A percentile compares a stretch with the other conserved stretches of the same genome.
phyloP scores from a whole-genome alignment of 768 basidiomycete genomes.

The Mycena galericulata region DNA sequence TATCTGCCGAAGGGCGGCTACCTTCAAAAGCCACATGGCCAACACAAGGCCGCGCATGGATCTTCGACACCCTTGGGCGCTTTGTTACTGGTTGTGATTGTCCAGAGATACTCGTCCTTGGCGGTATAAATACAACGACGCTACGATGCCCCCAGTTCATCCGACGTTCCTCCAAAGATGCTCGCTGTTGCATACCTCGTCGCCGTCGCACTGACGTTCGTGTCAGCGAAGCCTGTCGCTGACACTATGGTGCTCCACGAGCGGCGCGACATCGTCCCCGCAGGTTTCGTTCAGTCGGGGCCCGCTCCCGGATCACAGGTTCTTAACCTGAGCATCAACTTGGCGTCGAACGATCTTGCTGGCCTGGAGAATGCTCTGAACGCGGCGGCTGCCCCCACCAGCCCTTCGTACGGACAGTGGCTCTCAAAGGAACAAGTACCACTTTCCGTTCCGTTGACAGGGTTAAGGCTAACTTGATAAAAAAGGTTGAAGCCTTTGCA shows the following conservation, averaged over 20 bases:
- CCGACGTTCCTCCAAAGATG: conserved; percentile 19
- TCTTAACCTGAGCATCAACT: conserved; percentile 48
- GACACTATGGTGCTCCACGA: conserved; percentile 37
- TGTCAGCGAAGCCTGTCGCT: conserved; percentile 30
- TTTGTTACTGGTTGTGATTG: conserved; percentile 5
- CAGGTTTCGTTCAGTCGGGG: conserved; percentile 38
- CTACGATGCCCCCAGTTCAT: not conserved
- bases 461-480: too few relatives aligned
- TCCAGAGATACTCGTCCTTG: conserved; percentile 6
- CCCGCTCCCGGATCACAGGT: conserved; percentile 35
- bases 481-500: conserved; percentile 27
- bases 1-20: not conserved
- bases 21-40: conserved; percentile 17
- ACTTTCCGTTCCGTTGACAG: too few relatives aligned
- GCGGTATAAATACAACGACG: conserved; percentile 18
- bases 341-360: conserved; percentile 44
- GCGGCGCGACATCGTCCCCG: conserved; percentile 36
- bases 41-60: conserved; percentile 19
- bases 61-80: too few relatives aligned
- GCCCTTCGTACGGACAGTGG: conserved; percentile 45
- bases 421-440: conserved; percentile 49
- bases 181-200: conserved; percentile 29
- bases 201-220: conserved; percentile 27
- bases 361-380: conserved; percentile 48
- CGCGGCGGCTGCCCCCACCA: conserved; percentile 46